A percentile compares a stretch with the other conserved stretches of the same genome.
These are phyloP conservation scores for Monilinia aucupariae DNA, from an alignment of 2,329 filamentous ascomycete species.

Conservation along the genomic window DNA sequence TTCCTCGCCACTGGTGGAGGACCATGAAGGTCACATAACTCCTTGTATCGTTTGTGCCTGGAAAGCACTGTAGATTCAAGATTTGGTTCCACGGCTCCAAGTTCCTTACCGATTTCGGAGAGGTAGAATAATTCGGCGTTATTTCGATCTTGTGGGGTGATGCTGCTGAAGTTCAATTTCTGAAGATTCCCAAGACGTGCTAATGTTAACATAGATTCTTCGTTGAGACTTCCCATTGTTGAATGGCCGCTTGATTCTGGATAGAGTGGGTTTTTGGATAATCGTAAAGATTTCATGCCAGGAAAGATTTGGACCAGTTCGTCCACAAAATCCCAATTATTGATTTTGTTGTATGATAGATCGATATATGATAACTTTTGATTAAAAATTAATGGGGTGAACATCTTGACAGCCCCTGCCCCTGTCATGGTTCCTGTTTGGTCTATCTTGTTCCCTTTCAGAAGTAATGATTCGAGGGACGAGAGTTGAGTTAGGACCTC, in stretches of 20 bases:
- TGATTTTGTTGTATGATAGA: slow-evolving; percentile 65
- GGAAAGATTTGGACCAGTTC: slow-evolving; percentile 63
- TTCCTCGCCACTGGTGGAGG: slow-evolving; percentile 57
- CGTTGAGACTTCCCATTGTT: slow-evolving; percentile 57
- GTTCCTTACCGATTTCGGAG: slow-evolving; percentile 70
- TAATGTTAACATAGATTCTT: slow-evolving; percentile 84
- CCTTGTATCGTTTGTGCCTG: slow-evolving; percentile 65
- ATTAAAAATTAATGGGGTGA: slow-evolving; percentile 22
- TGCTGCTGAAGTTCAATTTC: slow-evolving; percentile 66
- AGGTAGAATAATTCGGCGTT: slow-evolving; percentile 95
- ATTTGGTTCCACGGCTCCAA: slow-evolving; percentile 53
- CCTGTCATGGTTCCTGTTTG: slow-evolving; percentile 44
- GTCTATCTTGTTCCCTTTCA: slow-evolving; percentile 73
- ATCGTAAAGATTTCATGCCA: slow-evolving; percentile 65
- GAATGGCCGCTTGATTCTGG: slow-evolving; percentile 35
- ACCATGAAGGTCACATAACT: slow-evolving; percentile 72
- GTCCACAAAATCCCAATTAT: slow-evolving; percentile 70
- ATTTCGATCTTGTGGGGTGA: slow-evolving; percentile 67
- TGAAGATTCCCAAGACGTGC: slow-evolving; percentile 65
- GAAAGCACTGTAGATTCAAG: slow-evolving; percentile 51
- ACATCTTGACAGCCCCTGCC: background rate
- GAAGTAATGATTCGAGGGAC: slow-evolving; percentile 54
- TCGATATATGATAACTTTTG: slow-evolving; percentile 51
- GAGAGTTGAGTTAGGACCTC: slow-evolving; percentile 46
- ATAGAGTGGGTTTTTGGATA: slow-evolving; percentile 84